phyloP scores from a whole-genome alignment of 371 early-diverging fungal species.

The Rhizopus sp. region DNA sequence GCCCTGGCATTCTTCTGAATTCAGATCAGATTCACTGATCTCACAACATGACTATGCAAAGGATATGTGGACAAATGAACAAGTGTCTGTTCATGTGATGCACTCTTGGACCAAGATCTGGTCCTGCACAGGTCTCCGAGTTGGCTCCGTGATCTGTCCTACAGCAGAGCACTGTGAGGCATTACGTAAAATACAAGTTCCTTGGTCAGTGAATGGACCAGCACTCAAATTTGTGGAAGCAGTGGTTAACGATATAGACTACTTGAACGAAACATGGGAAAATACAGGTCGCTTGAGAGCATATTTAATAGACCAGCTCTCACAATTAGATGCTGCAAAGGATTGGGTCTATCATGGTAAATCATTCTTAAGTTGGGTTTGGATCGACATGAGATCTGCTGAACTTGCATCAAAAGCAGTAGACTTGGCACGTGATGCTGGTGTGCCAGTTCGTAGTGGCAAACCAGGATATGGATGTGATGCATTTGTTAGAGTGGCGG shows the following conservation, averaged over 20 bases:
- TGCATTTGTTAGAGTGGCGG: constrained; percentile 78
- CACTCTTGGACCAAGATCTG: constrained; percentile 93
- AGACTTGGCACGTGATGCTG: constrained; percentile 67
- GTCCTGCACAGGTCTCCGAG: constrained; percentile 86
- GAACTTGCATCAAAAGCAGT: constrained; percentile 62
- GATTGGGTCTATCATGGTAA: constrained; percentile 76
- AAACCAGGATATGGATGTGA: constrained; percentile 77
- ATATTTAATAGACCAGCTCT: constrained; percentile 57
- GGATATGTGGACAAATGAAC: constrained; percentile 55
- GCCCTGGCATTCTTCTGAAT: constrained; percentile 78
- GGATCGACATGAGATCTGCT: constrained; percentile 70
- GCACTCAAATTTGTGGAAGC: constrained; percentile 79
- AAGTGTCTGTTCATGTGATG: constrained; percentile 80
- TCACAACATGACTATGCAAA: constrained; percentile 62
- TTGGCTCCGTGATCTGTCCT: constrained; percentile 87
- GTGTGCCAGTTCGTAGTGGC: constrained; percentile 84
- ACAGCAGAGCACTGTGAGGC: constrained; percentile 68
- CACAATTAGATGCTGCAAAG: constrained; percentile 25
- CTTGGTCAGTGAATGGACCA: constrained; percentile 87
- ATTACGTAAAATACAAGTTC: constrained; percentile 77
- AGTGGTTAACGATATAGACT: constrained; percentile 70
- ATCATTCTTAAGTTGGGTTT: constrained; percentile 82
- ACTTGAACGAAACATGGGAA: constrained; percentile 75
- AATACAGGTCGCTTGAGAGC: constrained; percentile 69
- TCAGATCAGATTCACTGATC: constrained; percentile 75